Evolutionary conservation across 1,284 basidiomycete genomes (phyloP).

Genomic region (Volvariella surrecta): DNA sequence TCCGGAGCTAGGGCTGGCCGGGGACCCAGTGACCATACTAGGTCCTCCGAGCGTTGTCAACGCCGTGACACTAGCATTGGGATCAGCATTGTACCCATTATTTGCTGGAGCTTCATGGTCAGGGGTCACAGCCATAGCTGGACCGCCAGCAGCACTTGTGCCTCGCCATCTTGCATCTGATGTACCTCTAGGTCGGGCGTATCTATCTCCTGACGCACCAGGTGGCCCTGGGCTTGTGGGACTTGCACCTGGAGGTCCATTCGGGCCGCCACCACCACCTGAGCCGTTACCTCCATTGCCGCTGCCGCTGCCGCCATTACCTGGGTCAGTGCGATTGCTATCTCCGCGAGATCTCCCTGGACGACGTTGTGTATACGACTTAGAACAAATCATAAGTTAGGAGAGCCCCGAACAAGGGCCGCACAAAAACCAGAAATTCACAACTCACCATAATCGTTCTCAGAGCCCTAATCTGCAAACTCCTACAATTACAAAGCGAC

Average conservation of each 20-base stretch:
- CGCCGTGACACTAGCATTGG: no score
- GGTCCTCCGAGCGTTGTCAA: no score
- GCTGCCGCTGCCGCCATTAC: slow-evolving; percentile 39
- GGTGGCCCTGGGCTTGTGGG: slow-evolving; percentile 13
- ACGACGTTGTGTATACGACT: slow-evolving; percentile 66
- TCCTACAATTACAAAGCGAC: slow-evolving; percentile 81
- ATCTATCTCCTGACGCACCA: slow-evolving; percentile 22
- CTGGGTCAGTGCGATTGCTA: slow-evolving; percentile 34
- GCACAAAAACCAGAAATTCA: slow-evolving; percentile 4
- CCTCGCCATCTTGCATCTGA: slow-evolving; percentile 22
- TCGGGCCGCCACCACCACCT: slow-evolving; percentile 33
- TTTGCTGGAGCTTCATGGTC: no score
- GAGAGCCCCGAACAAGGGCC: slow-evolving; percentile 7
- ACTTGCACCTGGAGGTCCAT: slow-evolving; percentile 19
- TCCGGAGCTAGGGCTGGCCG: no score
- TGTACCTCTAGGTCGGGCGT: slow-evolving; percentile 25
- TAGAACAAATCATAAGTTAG: slow-evolving; percentile 6
- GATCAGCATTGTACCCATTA: no score
- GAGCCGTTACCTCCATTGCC: slow-evolving; percentile 30
- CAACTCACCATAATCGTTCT: slow-evolving; percentile 66
- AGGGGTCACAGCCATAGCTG: no score
- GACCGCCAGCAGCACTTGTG: no score
- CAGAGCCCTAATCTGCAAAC: slow-evolving; percentile 78
- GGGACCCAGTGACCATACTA: no score
- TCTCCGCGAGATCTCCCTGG: slow-evolving; percentile 19